Percentiles rank a stretch among this genome's conserved stretches.
Evolutionary conservation across 768 basidiomycete genomes (phyloP).

Genomic region (Pluteus cervinus): DNA sequence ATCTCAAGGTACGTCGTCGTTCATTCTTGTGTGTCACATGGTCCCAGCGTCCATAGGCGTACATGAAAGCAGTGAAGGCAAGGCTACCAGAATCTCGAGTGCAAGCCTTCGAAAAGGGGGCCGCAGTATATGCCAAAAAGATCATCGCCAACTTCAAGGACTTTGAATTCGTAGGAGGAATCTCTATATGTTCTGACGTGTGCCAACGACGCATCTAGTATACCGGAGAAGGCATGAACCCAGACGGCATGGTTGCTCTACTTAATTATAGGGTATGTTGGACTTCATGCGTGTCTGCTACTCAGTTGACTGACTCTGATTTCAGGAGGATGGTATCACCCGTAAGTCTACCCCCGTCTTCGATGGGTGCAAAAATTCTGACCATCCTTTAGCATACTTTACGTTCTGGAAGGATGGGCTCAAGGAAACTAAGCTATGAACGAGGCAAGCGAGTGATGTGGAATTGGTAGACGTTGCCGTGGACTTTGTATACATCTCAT

Average conservation of each 20-base stretch:
- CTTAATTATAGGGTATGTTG: constrained; percentile 78
- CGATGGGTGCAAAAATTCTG: constrained; percentile 5
- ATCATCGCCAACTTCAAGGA: constrained; percentile 87
- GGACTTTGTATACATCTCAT: too few species aligned
- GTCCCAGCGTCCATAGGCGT: constrained; percentile 53
- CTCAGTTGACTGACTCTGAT: constrained; percentile 1
- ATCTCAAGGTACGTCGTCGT: constrained; percentile 64
- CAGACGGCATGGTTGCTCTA: constrained; percentile 91
- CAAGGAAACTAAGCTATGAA: constrained; percentile 71
- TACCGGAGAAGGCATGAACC: constrained; percentile 68
- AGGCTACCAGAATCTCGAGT: constrained; percentile 53
- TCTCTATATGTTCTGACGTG: neutral
- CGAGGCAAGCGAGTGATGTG: too few species aligned
- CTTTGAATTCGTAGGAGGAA: constrained; percentile 75
- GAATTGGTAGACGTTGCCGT: too few species aligned
- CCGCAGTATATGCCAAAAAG: constrained; percentile 77
- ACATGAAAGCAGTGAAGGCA: constrained; percentile 89
- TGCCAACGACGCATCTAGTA: constrained; percentile 36
- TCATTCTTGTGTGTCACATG: constrained; percentile 2
- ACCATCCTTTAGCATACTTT: constrained; percentile 59
- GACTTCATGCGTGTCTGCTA: constrained; percentile 6
- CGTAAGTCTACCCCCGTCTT: constrained; percentile 42
- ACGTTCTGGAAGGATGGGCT: constrained; percentile 96
- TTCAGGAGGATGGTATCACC: constrained; percentile 71
- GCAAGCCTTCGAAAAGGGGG: constrained; percentile 75